These are phyloP conservation scores for Cordia subcordata DNA, from an alignment of 257 asterid species.

Conservation along the genomic window DNA sequence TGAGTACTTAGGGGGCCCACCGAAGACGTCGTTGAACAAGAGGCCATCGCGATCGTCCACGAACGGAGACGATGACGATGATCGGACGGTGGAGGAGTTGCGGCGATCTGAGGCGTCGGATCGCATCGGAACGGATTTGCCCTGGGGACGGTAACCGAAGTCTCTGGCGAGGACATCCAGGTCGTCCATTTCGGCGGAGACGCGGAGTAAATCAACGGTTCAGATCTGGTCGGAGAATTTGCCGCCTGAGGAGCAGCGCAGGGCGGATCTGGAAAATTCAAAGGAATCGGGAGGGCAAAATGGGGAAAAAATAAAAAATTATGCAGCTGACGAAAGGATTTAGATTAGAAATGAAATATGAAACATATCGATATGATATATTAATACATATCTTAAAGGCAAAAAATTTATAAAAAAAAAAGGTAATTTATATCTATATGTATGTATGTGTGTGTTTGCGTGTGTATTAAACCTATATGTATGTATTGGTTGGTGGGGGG, in stretches of 20 bases:
- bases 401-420: no score
- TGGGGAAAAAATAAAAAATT: neutral
- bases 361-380: neutral
- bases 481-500: neutral
- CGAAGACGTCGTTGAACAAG: conserved; percentile 58
- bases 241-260: neutral
- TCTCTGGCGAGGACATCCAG: conserved; percentile 78
- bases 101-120: conserved; percentile 37
- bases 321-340: neutral
- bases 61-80: conserved; percentile 23
- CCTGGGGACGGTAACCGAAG: conserved; percentile 62
- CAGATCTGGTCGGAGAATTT: conserved; percentile 34
- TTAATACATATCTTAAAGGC: no score
- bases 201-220: neutral
- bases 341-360: neutral
- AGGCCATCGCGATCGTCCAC: neutral
- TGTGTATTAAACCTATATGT: neutral
- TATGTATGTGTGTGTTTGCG: no score
- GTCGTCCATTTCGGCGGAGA: conserved; percentile 55
- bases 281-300: neutral
- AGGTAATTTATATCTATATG: neutral
- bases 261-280: neutral
- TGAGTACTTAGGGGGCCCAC: conserved; percentile 63
- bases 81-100: conserved; percentile 43
- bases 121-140: conserved; percentile 97